Percentiles rank a stretch among this genome's conserved stretches.
phyloP scores from a whole-genome alignment of 345 rosid genomes.

The Eucalyptus victrix region DNA sequence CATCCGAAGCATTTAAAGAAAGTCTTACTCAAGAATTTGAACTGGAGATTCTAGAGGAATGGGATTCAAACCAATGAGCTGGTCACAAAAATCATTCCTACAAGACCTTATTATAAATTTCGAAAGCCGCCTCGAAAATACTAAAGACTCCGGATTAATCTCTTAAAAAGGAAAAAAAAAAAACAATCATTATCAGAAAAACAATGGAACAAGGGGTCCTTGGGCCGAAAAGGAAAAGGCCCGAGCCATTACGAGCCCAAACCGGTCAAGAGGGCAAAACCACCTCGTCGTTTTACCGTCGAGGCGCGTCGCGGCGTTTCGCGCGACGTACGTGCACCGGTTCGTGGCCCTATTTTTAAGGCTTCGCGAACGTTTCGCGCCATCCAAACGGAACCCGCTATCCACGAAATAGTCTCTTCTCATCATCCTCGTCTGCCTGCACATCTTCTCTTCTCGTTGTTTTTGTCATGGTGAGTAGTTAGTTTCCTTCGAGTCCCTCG shows the following conservation, averaged over 20 bases:
- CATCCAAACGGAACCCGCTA: background rate
- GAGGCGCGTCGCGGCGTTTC: background rate
- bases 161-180: background rate
- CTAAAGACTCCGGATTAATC: background rate
- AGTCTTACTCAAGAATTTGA: accelerated
- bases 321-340: background rate
- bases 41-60: accelerated
- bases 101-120: background rate
- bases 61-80: background rate
- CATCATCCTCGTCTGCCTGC: background rate
- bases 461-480: background rate
- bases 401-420: background rate
- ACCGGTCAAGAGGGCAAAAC: background rate
- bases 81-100: background rate
- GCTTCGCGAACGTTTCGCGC: background rate
- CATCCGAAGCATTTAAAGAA: accelerated
- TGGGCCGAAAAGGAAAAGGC: background rate
- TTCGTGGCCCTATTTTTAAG: background rate
- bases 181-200: background rate
- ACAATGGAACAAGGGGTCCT: background rate
- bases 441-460: background rate
- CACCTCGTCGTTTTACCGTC: background rate
- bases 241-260: background rate
- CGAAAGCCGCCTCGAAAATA: background rate
- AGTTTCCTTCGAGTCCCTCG: background rate